Evolutionary conservation across 305 asterid species (phyloP).

Genomic region (Stenogyne calaminthoides): DNA sequence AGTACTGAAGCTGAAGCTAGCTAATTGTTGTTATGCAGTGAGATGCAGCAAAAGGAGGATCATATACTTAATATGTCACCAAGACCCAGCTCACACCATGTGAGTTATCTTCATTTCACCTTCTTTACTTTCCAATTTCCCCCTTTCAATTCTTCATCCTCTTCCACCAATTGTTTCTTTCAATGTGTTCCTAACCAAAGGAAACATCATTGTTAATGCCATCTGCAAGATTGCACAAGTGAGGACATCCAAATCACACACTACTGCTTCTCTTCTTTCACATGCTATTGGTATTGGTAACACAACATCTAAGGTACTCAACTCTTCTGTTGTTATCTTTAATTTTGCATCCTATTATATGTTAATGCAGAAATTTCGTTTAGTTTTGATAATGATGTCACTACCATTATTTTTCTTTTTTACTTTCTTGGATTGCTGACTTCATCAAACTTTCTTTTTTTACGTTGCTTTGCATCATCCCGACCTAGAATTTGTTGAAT

Average conservation of each 20-base stretch:
- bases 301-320: slow-evolving; percentile 32
- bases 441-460: background rate
- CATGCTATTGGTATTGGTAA: slow-evolving; percentile 24
- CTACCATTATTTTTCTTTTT: background rate
- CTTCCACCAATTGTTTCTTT: background rate
- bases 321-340: background rate
- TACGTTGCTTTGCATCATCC: background rate
- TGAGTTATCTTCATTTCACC: slow-evolving; percentile 25
- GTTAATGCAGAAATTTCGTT: background rate
- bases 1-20: too few relatives aligned
- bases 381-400: background rate
- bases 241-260: slow-evolving; percentile 24
- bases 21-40: slow-evolving; percentile 13
- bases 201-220: slow-evolving; percentile 14
- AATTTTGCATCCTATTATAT: background rate
- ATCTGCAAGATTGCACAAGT: slow-evolving; percentile 18
- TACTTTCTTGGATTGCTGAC: background rate
- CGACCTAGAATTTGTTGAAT: background rate
- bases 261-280: slow-evolving; percentile 28
- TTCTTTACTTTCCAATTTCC: background rate
- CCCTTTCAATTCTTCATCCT: background rate
- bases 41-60: slow-evolving; percentile 39
- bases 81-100: slow-evolving; percentile 31
- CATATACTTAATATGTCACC: slow-evolving; percentile 56
- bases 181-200: background rate